Base-by-base conservation (phyloP, 176 grass and related monocot species). In the Ensete glaucum region DNA sequence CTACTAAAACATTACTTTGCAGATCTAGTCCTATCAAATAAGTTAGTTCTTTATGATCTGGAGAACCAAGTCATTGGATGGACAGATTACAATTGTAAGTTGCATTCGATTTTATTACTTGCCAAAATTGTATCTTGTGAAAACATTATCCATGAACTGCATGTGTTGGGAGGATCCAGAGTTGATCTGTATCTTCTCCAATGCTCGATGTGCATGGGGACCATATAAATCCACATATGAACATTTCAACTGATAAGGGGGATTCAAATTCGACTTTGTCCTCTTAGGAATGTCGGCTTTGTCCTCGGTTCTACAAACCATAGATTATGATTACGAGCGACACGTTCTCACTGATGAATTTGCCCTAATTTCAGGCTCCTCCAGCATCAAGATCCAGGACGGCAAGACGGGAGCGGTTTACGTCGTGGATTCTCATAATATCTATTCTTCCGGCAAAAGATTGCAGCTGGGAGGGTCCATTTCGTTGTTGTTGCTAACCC, bases 11-110 rank as follows among this genome's bases (percentile, higher is more conserved):
- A 10, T 52, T 53, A 11, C 64, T 17, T 89, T 82, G 71, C 86
- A 99, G 95, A 99, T 82, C 62, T 99, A 63, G 90, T 88, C 20
- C 91, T 99, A 62, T 89, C 95, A 80, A 94, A 99, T 77, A 99
- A 93, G 55, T 76, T 99, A 64, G 88, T 99, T 54, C 60, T 91
- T 73, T 94, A 99, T 74, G 90, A 99, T 85, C 85, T 99, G 21
- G 95, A 99, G 83, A 91, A 99, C 59, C 88, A 94, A 89, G 82
- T 81, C 64, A 89, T 99, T 62, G 95, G 95, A 17, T 99, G 95
- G 95, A 81, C 81, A 1, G 72, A 91, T 25, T 99, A 99, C 80
- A 94, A 99, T 81, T 99, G 95, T 99, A 89, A 87, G 94, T 70
- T 11, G 17, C 34, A 17, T 50, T 2, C 13, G 51, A 70, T 65